Base-by-base conservation (phyloP, 2,329 filamentous ascomycete species). In the Plenodomus tracheiphilus region DNA sequence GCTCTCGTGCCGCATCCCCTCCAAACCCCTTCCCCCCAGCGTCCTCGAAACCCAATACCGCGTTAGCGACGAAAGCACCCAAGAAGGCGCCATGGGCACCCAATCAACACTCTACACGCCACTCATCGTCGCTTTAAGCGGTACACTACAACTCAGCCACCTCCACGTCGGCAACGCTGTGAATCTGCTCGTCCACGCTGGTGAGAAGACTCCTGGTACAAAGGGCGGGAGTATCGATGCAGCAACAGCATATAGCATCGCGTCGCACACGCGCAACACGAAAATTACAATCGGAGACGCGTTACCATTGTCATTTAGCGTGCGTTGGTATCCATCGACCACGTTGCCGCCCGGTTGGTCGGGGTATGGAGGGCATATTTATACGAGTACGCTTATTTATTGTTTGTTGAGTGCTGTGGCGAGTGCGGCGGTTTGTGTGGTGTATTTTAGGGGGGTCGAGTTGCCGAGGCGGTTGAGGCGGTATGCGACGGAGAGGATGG, bases 161-260 rank as follows among this genome's bases (percentile, higher is more conserved):
- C 79, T 99, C 62, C 94, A 97, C 75, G 84, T 99, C 59, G 89
- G 88, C 66, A 93, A 91, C 5, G 85, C 90, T 66, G 81, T 97
- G 71, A 97, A 97, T 70, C 85, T 97, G 53, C 79, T 97, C 46
- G 80, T 97, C 59, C 94, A 85, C 76, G 58, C 86, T 79, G 75
- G 85, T 81, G 73, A 86, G 21, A 71, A 71, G 54, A 54, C 65
- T 51, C 48, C 75, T 36, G 49, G 71, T n/a, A 75, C 84, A 17
- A 32, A 32, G 15, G 28, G 28, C 28, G 92, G 92, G 22, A 91
- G 92, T 16, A 82, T 96, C 36, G 90, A 96, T 65, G 92, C 90
- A 15, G 92, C 86, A 18, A 86, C 90, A 3, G 93, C 92, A 5
- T 97, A 99, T 74, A 89, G 85, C 57, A 87, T 92, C 2, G 88